Percentiles rank a stretch among this genome's conserved stretches.
Evolutionary conservation across 2,329 filamentous ascomycete species (phyloP).

Genomic region (Hymenoscyphus infarciens): DNA sequence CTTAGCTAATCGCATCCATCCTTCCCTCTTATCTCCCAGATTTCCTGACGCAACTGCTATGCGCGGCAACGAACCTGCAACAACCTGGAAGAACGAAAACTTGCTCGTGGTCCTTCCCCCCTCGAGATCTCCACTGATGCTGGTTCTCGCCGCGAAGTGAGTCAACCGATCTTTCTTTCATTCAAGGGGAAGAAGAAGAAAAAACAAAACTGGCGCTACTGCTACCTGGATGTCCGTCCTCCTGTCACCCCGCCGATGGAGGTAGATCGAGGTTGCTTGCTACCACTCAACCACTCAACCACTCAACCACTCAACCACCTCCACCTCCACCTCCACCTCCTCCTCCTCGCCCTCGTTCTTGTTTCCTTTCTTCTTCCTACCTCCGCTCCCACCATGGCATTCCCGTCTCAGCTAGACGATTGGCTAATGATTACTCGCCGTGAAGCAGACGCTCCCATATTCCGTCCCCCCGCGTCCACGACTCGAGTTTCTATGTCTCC

Average conservation of each 20-base stretch:
- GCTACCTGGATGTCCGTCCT: constrained; percentile 1
- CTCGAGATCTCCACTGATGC: constrained; percentile 7
- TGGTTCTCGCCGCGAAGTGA: not conserved
- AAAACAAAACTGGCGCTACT: not conserved
- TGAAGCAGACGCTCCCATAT: constrained; percentile 1
- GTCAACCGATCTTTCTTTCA: constrained; percentile 2
- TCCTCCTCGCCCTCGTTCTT: not conserved
- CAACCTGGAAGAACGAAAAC: not conserved
- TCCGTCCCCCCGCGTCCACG: constrained; percentile 3
- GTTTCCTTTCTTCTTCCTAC: constrained; percentile 1
- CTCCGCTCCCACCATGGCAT: not conserved
- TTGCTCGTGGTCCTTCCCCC: constrained; percentile 5
- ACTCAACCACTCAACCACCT: too few species aligned
- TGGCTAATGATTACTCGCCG: not conserved
- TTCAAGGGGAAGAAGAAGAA: too few species aligned
- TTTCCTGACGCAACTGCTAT: constrained; percentile 10
- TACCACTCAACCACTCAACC: not conserved
- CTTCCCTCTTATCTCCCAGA: constrained; percentile 7
- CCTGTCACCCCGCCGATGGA: not conserved
- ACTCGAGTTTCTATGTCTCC: constrained; percentile 52
- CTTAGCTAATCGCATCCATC: constrained; percentile 1
- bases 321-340: not conserved
- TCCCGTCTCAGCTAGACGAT: not conserved
- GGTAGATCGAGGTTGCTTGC: not conserved
- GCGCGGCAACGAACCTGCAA: constrained; percentile 3